Percentiles rank a stretch among this genome's conserved stretches.
Conservation (phyloP, 2,329 filamentous ascomycete species). For the Cercospora canescens region DNA sequence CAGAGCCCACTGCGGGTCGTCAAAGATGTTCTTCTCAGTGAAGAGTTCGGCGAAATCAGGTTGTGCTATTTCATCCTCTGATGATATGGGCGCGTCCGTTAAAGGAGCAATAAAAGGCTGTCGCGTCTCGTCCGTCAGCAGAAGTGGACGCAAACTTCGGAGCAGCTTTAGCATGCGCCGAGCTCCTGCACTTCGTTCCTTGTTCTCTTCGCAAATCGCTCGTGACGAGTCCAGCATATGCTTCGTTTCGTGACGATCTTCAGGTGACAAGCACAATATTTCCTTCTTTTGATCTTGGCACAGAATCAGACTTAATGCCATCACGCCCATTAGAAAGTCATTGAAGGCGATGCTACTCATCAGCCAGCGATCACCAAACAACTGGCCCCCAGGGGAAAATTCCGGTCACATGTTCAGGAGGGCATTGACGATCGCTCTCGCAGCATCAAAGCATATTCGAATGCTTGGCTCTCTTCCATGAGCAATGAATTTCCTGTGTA, state of each 20-base stretch:
- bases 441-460: slow-evolving; percentile 26
- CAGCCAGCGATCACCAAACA: slow-evolving; percentile 44
- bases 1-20: slow-evolving; percentile 16
- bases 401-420: slow-evolving; percentile 47
- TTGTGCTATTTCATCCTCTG: background rate
- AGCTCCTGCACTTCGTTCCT: slow-evolving; percentile 10
- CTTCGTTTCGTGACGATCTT: background rate
- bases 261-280: background rate
- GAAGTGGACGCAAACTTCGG: background rate
- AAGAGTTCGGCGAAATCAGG: background rate
- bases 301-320: slow-evolving; percentile 46
- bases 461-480: slow-evolving; percentile 8
- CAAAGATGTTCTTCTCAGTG: slow-evolving; percentile 11
- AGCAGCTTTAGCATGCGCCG: slow-evolving; percentile 10
- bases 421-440: slow-evolving; percentile 36
- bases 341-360: slow-evolving; percentile 43
- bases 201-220: slow-evolving; percentile 9
- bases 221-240: background rate
- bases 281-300: slow-evolving; percentile 11
- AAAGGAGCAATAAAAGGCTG: background rate
- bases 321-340: slow-evolving; percentile 48
- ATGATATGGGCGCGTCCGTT: background rate
- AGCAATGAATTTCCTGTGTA: slow-evolving; percentile 19
- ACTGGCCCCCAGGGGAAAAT: slow-evolving; percentile 44
- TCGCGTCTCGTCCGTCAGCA: background rate